These are phyloP conservation scores for Mortierella sp. DNA, from an alignment of 371 early-diverging fungal genomes.

Conservation along the genomic window DNA sequence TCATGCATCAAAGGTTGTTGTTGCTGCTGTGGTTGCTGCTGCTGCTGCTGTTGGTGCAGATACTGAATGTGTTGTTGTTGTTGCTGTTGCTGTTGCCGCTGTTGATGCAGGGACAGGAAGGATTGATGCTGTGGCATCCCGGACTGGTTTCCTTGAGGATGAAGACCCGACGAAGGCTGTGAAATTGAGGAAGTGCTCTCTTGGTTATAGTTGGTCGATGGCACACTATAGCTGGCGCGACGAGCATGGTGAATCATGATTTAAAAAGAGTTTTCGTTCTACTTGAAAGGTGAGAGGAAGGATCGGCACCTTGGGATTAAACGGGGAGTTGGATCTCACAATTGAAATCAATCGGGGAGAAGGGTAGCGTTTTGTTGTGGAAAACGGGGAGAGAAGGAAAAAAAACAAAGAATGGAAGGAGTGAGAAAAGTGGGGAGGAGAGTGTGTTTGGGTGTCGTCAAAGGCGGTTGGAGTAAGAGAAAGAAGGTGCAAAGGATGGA, in stretches of 20 bases:
- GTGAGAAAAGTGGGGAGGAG: not conserved
- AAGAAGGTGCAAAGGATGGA: not conserved
- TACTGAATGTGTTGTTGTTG: not conserved
- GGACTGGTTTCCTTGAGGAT: not conserved
- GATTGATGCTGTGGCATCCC: constrained; percentile 1
- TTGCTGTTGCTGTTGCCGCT: not conserved
- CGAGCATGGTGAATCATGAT: constrained; percentile 23
- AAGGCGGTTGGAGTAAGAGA: not conserved
- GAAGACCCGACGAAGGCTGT: not conserved
- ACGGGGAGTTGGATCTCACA: not conserved
- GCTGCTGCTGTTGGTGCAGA: not conserved
- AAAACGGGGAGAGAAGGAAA: not conserved
- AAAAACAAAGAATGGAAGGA: not conserved
- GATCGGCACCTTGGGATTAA: not conserved
- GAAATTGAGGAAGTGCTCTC: not conserved
- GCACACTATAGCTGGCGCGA: constrained; percentile 7
- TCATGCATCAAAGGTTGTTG: constrained; percentile 13
- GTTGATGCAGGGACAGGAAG: not conserved
- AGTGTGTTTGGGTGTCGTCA: not conserved
- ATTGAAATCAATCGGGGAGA: not conserved
- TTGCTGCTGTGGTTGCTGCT: not conserved
- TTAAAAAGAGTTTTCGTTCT: not conserved
- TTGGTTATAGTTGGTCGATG: constrained; percentile 1
- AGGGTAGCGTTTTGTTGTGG: not conserved
- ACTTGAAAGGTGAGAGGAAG: not conserved